Conservation (phyloP, 2,329 filamentous ascomycete species). For the Chaetothyriales sp. region DNA sequence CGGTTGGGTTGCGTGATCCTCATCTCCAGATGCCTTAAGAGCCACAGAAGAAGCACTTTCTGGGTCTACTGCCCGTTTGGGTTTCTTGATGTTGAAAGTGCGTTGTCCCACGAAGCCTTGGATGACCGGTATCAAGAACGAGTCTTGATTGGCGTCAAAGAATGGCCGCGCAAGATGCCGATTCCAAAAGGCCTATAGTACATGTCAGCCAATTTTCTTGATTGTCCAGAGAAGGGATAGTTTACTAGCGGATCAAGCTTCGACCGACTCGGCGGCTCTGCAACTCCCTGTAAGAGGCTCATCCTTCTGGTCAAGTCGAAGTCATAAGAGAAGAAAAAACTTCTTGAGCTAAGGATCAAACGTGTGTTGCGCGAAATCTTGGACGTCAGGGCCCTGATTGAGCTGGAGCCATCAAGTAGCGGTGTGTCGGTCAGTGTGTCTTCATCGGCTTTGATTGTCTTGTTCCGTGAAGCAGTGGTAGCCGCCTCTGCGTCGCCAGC, state of each 20-base stretch:
- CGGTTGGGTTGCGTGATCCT: slow-evolving; percentile 21
- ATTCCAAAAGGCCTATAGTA: slow-evolving; percentile 71
- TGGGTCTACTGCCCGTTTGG: background rate
- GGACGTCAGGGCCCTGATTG: slow-evolving; percentile 51
- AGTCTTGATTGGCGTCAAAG: slow-evolving; percentile 56
- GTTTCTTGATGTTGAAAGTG: slow-evolving; percentile 56
- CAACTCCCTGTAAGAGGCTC: slow-evolving; percentile 8
- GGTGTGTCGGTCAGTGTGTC: slow-evolving; percentile 1
- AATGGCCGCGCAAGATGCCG: slow-evolving; percentile 60
- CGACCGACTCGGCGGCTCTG: slow-evolving; percentile 7
- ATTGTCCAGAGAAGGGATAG: background rate
- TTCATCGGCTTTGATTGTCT: slow-evolving; percentile 1
- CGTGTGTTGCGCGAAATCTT: slow-evolving; percentile 74
- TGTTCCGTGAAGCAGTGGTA: slow-evolving; percentile 4
- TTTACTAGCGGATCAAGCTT: slow-evolving; percentile 10
- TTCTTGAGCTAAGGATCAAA: slow-evolving; percentile 70
- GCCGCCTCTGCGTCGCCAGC: background rate
- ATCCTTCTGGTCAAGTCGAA: slow-evolving; percentile 69
- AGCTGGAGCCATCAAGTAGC: slow-evolving; percentile 2
- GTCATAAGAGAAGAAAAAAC: slow-evolving; percentile 94
- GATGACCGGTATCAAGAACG: slow-evolving; percentile 65
- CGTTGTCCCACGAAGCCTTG: slow-evolving; percentile 89
- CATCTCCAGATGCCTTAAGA: slow-evolving; percentile 24
- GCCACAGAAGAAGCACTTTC: background rate
- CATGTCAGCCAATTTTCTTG: slow-evolving; percentile 1